phyloP scores from a whole-genome alignment of 805 yeast species.

The Sugiyamaella boreocaroliniensis region DNA sequence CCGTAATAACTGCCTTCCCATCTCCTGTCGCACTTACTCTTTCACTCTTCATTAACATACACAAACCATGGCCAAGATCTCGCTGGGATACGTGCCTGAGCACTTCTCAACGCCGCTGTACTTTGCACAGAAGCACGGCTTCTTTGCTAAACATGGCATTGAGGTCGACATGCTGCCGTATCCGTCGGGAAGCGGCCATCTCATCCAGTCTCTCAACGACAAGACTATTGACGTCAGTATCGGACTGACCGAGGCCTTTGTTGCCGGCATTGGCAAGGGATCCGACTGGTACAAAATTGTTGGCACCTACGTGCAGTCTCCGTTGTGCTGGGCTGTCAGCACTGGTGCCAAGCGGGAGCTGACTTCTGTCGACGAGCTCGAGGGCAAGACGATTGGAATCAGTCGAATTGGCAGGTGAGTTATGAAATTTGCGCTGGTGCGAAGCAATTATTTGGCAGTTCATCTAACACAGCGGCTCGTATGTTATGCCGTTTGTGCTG shows the following conservation, averaged over 20 bases:
- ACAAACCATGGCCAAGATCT: conserved; percentile 2
- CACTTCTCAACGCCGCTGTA: conserved; percentile 85
- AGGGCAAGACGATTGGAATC: conserved; percentile 65
- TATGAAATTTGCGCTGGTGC: neutral
- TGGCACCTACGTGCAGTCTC: conserved; percentile 81
- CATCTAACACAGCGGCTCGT: conserved; percentile 49
- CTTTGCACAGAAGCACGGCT: conserved; percentile 59
- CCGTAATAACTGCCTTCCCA: no score
- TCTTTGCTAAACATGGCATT: conserved; percentile 43
- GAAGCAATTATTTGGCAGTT: neutral
- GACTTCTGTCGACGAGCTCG: conserved; percentile 44
- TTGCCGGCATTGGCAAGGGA: conserved; percentile 74
- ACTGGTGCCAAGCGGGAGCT: conserved; percentile 59
- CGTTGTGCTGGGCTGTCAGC: conserved; percentile 77
- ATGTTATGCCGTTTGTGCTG: conserved; percentile 82
- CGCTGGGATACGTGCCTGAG: conserved; percentile 82
- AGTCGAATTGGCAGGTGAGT: conserved; percentile 69
- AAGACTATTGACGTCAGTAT: conserved; percentile 70
- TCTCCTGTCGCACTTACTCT: no score
- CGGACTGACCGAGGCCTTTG: conserved; percentile 88
- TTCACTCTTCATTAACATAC: neutral
- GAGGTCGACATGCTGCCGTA: conserved; percentile 57
- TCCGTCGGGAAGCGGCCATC: conserved; percentile 83
- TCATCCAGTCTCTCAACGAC: conserved; percentile 63
- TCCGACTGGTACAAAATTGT: conserved; percentile 55